These are phyloP conservation scores for Kandelia obovata DNA, from an alignment of 345 rosid genomes.

Conservation along the genomic window DNA sequence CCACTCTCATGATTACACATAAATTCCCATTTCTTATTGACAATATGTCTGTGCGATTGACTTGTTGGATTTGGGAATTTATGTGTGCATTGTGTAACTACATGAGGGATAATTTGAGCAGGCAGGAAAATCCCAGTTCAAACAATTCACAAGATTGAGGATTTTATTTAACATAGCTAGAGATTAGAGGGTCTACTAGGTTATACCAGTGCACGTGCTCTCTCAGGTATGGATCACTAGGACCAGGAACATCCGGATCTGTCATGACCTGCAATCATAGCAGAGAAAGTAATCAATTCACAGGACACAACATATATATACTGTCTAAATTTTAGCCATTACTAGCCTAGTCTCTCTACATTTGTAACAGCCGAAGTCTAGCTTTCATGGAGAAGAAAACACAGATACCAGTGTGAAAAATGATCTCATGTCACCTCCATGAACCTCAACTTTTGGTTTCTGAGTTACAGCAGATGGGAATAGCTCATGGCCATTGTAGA, in stretches of 20 bases:
- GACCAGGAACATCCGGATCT: slow-evolving; percentile 98
- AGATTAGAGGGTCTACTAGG: neutral
- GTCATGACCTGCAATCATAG: slow-evolving; percentile 67
- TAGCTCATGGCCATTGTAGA: slow-evolving; percentile 83
- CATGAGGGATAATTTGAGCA: no score
- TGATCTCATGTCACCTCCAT: slow-evolving; percentile 83
- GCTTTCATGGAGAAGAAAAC: neutral
- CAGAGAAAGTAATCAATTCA: neutral
- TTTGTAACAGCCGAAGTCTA: neutral
- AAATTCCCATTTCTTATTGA: no score
- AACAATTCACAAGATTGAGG: no score
- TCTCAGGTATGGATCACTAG: slow-evolving; percentile 89
- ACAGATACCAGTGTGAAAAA: slow-evolving; percentile 84
- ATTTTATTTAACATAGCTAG: neutral
- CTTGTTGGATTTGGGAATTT: no score
- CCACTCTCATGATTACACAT: no score
- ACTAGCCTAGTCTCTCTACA: neutral
- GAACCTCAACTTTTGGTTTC: slow-evolving; percentile 86
- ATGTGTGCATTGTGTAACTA: no score
- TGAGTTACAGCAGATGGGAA: slow-evolving; percentile 66
- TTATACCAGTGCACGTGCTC: slow-evolving; percentile 93
- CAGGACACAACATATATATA: neutral
- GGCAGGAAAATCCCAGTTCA: no score
- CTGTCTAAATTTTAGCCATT: neutral
- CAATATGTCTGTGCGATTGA: no score